Percentiles rank a stretch among this genome's conserved stretches.
These are phyloP conservation scores for Penicillium fuscoglaucum DNA, from an alignment of 2,329 filamentous ascomycete genomes.

Conservation along the genomic window DNA sequence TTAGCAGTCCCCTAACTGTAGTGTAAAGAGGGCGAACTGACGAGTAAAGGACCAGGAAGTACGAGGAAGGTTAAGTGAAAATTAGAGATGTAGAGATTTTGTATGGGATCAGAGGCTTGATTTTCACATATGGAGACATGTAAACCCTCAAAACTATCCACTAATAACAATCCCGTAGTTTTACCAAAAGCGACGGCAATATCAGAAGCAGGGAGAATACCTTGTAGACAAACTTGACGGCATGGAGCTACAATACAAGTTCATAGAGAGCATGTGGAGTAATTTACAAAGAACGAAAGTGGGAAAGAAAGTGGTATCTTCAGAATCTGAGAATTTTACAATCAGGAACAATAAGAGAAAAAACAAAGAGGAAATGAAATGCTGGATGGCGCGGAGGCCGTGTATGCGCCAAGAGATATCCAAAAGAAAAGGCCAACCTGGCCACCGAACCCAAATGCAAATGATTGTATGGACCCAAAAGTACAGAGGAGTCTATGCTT, in stretches of 20 bases:
- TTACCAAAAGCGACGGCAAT: too few relatives aligned
- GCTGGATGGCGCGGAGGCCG: not conserved
- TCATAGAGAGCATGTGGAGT: too few relatives aligned
- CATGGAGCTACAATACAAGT: not conserved
- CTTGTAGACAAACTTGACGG: too few relatives aligned
- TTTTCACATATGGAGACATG: too few relatives aligned
- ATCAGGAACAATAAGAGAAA: not conserved
- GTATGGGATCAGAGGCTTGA: too few relatives aligned
- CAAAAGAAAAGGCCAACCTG: not conserved
- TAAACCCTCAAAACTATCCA: too few relatives aligned
- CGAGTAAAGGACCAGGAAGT: too few relatives aligned
- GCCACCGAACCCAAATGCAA: constrained; percentile 9
- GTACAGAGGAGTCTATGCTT: constrained; percentile 8
- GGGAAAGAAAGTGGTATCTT: not conserved
- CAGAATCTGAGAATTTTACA: not conserved
- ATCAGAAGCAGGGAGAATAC: not conserved
- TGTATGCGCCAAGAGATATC: constrained; percentile 5
- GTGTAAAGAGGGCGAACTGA: too few relatives aligned
- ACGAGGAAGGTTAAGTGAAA: too few relatives aligned
- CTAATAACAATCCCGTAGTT: too few relatives aligned
- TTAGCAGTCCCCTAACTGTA: too few relatives aligned
- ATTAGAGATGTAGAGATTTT: too few relatives aligned
- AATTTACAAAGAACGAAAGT: not conserved
- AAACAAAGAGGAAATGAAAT: not conserved
- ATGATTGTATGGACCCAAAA: constrained; percentile 5